These are phyloP conservation scores for Naganishia friedmannii DNA, from an alignment of 768 basidiomycete genomes.

Conservation along the genomic window DNA sequence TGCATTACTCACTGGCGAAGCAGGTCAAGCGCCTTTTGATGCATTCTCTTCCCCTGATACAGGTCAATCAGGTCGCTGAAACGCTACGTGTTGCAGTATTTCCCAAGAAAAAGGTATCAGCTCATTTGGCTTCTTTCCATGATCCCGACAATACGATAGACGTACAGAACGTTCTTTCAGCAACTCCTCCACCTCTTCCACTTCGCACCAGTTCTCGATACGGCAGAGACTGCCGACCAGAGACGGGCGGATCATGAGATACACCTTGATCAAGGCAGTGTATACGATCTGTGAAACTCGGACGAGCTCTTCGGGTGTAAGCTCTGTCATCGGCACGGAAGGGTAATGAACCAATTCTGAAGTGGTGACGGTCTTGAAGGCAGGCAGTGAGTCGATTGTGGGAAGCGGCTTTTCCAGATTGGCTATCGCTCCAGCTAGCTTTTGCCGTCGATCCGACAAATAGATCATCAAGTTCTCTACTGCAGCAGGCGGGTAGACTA, in stretches of 20 bases:
- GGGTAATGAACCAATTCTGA: conserved; percentile 77
- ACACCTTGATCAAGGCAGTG: conserved; percentile 90
- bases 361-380: conserved; percentile 56
- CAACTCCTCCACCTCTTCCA: conserved; percentile 85
- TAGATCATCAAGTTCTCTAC: conserved; percentile 86
- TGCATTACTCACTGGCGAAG: conserved; percentile 68
- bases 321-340: conserved; percentile 65
- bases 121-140: neutral
- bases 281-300: conserved; percentile 90
- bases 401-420: conserved; percentile 66
- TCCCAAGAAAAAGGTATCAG: conserved; percentile 10
- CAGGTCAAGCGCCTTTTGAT: conserved; percentile 75
- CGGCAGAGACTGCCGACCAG: conserved; percentile 83
- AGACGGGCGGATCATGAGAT: conserved; percentile 74
- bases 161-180: conserved; percentile 72
- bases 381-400: conserved; percentile 66
- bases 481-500: conserved; percentile 53
- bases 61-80: conserved; percentile 82
- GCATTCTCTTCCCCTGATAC: conserved; percentile 95
- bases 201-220: conserved; percentile 94
- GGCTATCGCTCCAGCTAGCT: conserved; percentile 72
- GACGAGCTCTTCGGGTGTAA: conserved; percentile 79
- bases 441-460: conserved; percentile 83
- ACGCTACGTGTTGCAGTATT: conserved; percentile 63
- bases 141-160: too few relatives aligned